phyloP scores from a whole-genome alignment of 306 rosid species.

The Castanopsis chinensis region DNA sequence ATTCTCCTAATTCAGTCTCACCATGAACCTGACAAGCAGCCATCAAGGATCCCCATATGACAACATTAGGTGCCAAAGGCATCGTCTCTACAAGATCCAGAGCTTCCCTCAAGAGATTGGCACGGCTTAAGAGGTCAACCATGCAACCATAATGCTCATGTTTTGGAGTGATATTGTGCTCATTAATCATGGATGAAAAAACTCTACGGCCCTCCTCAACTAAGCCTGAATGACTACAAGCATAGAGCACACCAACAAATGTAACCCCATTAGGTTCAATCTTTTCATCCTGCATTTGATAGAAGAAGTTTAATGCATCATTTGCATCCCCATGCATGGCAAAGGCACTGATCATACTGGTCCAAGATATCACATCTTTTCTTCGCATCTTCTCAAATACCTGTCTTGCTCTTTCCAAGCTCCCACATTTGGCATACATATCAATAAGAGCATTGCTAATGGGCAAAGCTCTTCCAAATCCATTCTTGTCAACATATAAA shows the following conservation, averaged over 20 bases:
- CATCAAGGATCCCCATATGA: constrained; percentile 92
- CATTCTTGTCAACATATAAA: constrained; percentile 48
- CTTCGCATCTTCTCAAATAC: constrained; percentile 62
- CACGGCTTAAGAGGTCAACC: constrained; percentile 88
- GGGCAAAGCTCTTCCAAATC: constrained; percentile 49
- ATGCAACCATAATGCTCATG: constrained; percentile 90
- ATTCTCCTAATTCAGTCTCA: constrained; percentile 73
- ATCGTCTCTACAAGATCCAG: constrained; percentile 71
- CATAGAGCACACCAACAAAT: constrained; percentile 84
- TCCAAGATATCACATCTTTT: constrained; percentile 76
- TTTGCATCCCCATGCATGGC: constrained; percentile 79
- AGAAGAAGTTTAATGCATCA: constrained; percentile 53
- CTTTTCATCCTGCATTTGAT: constrained; percentile 55
- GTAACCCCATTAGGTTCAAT: constrained; percentile 72
- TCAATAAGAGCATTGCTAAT: constrained; percentile 71
- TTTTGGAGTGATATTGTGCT: constrained; percentile 60
- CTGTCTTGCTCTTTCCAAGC: constrained; percentile 56
- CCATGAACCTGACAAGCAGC: constrained; percentile 72
- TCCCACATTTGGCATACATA: constrained; percentile 78
- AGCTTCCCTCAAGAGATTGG: constrained; percentile 71
- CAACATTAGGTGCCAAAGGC: constrained; percentile 73
- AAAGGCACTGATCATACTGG: constrained; percentile 70
- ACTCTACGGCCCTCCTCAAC: constrained; percentile 58
- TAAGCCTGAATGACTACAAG: constrained; percentile 85
- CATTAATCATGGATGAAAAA: constrained; percentile 62